Percentiles rank a stretch among this genome's conserved stretches.
Conservation (phyloP, 2,329 filamentous ascomycete genomes). For the Fusarium oxysporum region DNA sequence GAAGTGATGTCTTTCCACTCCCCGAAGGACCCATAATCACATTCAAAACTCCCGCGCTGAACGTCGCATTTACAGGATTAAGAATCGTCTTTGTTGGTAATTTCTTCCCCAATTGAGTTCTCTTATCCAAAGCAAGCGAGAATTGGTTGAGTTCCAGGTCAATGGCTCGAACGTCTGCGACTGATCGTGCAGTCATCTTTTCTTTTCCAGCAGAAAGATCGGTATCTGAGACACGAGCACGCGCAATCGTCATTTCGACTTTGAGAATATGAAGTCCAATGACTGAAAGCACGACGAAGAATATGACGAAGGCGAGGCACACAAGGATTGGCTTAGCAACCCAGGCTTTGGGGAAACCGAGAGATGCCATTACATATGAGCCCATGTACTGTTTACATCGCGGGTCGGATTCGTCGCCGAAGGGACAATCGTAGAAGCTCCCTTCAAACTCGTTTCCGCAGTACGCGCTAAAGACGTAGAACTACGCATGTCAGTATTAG, state of each 20-base stretch:
- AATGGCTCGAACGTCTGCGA: constrained; percentile 67
- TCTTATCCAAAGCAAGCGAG: constrained; percentile 72
- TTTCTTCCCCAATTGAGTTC: constrained; percentile 62
- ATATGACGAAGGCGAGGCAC: constrained; percentile 69
- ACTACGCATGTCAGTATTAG: constrained; percentile 55
- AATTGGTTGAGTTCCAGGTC: constrained; percentile 74
- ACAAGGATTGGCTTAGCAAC: constrained; percentile 73
- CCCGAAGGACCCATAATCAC: constrained; percentile 86
- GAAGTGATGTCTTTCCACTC: constrained; percentile 78
- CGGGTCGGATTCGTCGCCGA: constrained; percentile 71
- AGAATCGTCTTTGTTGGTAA: constrained; percentile 70
- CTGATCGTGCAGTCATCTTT: constrained; percentile 68
- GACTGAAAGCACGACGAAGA: constrained; percentile 71
- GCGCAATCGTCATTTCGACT: constrained; percentile 76
- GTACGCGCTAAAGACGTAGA: constrained; percentile 78
- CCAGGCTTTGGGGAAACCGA: constrained; percentile 77
- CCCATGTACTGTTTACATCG: constrained; percentile 77
- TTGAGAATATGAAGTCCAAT: constrained; percentile 72
- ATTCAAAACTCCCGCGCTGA: constrained; percentile 76
- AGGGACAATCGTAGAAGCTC: constrained; percentile 79
- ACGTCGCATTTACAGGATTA: constrained; percentile 73
- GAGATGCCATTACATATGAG: constrained; percentile 73
- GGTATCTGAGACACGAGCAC: constrained; percentile 67
- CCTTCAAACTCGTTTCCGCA: constrained; percentile 78
- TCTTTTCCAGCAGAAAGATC: constrained; percentile 78